Evolutionary conservation across 768 basidiomycete species (phyloP), one percentile per base, ranked within the genome.

Genomic region (Pulveroboletus sp.): DNA sequence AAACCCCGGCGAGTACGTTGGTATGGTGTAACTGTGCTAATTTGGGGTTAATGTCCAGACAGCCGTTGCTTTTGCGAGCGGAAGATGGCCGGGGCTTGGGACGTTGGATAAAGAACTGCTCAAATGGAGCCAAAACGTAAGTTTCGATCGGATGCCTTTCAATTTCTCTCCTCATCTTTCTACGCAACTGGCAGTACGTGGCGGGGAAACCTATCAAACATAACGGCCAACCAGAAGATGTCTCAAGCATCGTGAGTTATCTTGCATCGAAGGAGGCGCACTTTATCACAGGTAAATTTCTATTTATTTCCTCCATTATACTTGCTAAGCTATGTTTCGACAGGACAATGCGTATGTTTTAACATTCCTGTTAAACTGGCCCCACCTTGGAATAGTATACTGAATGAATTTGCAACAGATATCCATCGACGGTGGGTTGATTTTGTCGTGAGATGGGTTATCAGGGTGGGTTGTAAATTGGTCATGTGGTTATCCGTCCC

Each of bases 321-420:
- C 12, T 2, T 29, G 27, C 27, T 57, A 31, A 49, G n/a, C 5
- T 9, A 38, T 20, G 5, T 31, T 47, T 34, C 10, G 2, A 21
- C 14, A 62, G 61, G 61, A 39, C 61, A 62, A 62, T 62, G 55
- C 12, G 58, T 63, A 52, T 51, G 61, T 53, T 33, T 17, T 11
- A n/a, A 31, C 4, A 2, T 29, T 17, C 43, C 31, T n/a, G 2
- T 9, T 24, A 25, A 31, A 24, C 38, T 13, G 17, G 6, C n/a
- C 7, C 10, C 10, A n/a, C 13, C n/a, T 44, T 2, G 7, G 24
- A 20, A 32, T 29, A 21, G 5, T 17, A 17, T 21, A 10, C 45
- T 51, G 19, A 47, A 40, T 4, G 23, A 27, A 25, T 32, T 13
- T 38, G 12, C 25, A 17, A 49, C 24, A 62, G 61, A 50, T 63